Evolutionary conservation across 306 rosid species (phyloP), one percentile per base, ranked within the genome.

Genomic region (Inga oerstediana): DNA sequence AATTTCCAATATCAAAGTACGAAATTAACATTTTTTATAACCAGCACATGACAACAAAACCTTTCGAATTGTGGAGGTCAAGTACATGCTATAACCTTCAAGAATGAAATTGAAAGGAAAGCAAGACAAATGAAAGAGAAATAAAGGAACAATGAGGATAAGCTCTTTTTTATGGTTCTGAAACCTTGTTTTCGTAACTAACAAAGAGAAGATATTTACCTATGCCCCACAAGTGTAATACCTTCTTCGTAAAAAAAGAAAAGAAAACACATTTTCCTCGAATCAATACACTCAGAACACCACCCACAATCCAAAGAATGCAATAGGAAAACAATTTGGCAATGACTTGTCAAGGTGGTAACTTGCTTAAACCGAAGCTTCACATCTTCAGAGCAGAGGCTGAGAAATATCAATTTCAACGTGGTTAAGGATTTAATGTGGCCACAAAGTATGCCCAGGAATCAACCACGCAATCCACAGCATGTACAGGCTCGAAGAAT

Each of bases 321-420:
- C 37, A 83, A 34, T 35, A 72, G 48, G 66, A n/a, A 77, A 80
- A 17, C 45, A 77, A 79, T 79, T 72, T 37, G 49, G 76, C 56
- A 13, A 78, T 71, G 65, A 79, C 83, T 43, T 77, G 81, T 43
- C 77, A 48, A 73, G 77, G 74, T 62, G 79, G 74, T 10, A 44
- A 83, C 83, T 80, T 80, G 35, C 48, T 32, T 77, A 35, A 70
- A 67, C 62, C 49, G 41, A 85, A 62, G 82, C 80, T 84, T 87
- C 82, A 69, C 68, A 81, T 84, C 89, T 87, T 79, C 79, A n/a
- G 69, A 83, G 78, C 39, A 83, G 83, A 78, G 37, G 44, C 32
- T 51, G 41, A 84, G 59, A 68, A 45, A 39, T 78, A 74, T 78
- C 49, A 81, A 22, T 79, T 75, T 45, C 67, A 44, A 41, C 20